These are phyloP conservation scores for Suillus subaureus DNA, from an alignment of 768 basidiomycete species.

Conservation along the genomic window DNA sequence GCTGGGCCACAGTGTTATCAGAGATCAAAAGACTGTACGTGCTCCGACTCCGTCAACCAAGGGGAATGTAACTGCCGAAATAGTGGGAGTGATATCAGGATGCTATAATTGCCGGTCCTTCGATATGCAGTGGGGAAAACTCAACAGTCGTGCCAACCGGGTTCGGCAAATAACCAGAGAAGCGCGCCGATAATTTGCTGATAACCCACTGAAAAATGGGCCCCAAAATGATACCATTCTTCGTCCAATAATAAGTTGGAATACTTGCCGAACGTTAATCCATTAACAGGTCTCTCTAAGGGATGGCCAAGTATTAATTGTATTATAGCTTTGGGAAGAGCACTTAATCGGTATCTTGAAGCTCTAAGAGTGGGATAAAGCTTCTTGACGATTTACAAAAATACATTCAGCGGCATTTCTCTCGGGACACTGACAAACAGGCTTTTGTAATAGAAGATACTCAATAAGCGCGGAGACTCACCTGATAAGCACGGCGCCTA, in stretches of 20 bases:
- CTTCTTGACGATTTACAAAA: background rate
- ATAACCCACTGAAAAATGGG: background rate
- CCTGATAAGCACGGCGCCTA: background rate
- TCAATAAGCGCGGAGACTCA: background rate
- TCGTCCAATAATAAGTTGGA: background rate
- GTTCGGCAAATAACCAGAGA: background rate
- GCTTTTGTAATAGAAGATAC: background rate
- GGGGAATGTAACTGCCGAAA: background rate
- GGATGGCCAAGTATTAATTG: background rate
- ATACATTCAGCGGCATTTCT: background rate
- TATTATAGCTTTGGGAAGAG: background rate
- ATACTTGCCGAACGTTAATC: background rate
- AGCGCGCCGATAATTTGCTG: background rate
- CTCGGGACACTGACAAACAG: background rate
- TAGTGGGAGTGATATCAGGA: background rate
- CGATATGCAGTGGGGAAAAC: background rate
- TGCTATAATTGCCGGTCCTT: background rate
- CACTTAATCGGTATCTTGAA: background rate
- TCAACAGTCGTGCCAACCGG: background rate
- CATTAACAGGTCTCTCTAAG: background rate
- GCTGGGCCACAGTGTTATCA: background rate
- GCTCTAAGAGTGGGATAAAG: background rate
- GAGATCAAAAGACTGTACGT: background rate
- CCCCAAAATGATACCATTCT: background rate
- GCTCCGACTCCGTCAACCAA: background rate